phyloP scores from a whole-genome alignment of 2,329 filamentous ascomycete species.

The Colletotrichum acutatum region DNA sequence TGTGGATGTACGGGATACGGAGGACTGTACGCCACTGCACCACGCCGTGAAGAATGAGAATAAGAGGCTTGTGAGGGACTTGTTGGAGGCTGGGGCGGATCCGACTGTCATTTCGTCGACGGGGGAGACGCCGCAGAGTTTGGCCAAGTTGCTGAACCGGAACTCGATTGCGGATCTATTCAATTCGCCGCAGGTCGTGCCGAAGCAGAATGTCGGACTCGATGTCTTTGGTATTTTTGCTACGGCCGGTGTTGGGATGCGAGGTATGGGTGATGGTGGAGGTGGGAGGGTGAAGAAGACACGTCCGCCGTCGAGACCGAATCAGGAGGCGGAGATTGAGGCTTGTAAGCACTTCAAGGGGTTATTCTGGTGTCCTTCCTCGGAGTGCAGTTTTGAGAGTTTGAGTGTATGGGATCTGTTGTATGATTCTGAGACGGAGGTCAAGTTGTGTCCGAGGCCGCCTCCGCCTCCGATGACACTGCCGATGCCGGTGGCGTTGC shows the following conservation, averaged over 20 bases:
- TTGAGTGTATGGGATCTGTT: slow-evolving; percentile 35
- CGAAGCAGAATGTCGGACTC: slow-evolving; percentile 14
- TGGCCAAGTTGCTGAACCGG: slow-evolving; percentile 26
- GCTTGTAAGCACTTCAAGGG: slow-evolving; percentile 34
- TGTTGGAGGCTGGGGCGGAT: slow-evolving; percentile 36
- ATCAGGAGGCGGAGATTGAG: slow-evolving; percentile 32
- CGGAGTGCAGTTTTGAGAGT: slow-evolving; percentile 34
- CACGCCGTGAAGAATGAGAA: slow-evolving; percentile 37
- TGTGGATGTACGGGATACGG: slow-evolving; percentile 31
- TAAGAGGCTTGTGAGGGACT: slow-evolving; percentile 29
- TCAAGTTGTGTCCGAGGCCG: slow-evolving; percentile 22
- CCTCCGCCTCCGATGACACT: neutral
- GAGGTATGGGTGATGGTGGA: no score
- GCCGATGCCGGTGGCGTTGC: neutral
- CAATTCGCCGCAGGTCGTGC: slow-evolving; percentile 28
- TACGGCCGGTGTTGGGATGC: no score
- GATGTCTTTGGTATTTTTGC: neutral
- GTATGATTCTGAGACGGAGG: slow-evolving; percentile 35
- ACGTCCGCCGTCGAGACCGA: slow-evolving; percentile 26
- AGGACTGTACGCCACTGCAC: slow-evolving; percentile 37
- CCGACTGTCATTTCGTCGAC: slow-evolving; percentile 33
- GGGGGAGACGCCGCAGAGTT: slow-evolving; percentile 35
- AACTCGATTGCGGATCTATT: slow-evolving; percentile 34
- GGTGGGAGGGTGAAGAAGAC: slow-evolving; percentile 10
- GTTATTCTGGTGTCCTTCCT: slow-evolving; percentile 33